Evolutionary conservation across 768 basidiomycete genomes (phyloP), one percentile per base, ranked within the genome.

Genomic region (Rhizopogon vinicolor): DNA sequence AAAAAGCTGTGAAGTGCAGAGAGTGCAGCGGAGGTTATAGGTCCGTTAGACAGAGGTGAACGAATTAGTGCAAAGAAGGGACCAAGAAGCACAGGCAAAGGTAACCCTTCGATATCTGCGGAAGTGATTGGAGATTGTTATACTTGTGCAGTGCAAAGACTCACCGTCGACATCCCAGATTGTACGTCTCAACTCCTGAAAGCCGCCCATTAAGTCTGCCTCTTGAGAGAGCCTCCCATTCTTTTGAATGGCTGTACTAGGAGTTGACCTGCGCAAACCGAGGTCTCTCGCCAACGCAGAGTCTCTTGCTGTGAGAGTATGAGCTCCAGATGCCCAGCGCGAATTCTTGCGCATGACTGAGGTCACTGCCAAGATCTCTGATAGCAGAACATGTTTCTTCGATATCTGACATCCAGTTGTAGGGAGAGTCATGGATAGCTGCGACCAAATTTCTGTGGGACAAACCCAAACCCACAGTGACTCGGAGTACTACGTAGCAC

Each of bases 301-400:
- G 64, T 87, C 87, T 59, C 82, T 78, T 49, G 81, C 73, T 42
- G 79, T 77, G 63, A 83, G 77, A 25, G 81, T 81, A 63, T 85
- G 82, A 28, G 80, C 81, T 44, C 82, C 81, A 12, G 89, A 84
- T 16, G 95, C 89, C 96, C 96, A 98, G 43, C 97, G 84, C 44
- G 95, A 93, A 74, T 98, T 98, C 77, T 94, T 93, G 70, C 96
- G 90, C 95, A 99, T 98, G 18, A 85, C 81, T 2, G 91, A 89
- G 37, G 93, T 97, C 61, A 98, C 91, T 16, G 91, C 78, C 50
- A 94, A 80, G 58, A 98, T 89, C 76, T 98, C 94, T 42, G 93
- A 88, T 58, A 90, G 84, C 35, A 98, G 70, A 42, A 97, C 81
- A 79, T 93, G 89, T 56, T 85, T 86, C 45, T 75, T 70, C n/a